Evolutionary conservation across 225 moss, liverwort and hornwort species (phyloP), one percentile per base, ranked within the genome.

Genomic region (Straminergon stramineum): DNA sequence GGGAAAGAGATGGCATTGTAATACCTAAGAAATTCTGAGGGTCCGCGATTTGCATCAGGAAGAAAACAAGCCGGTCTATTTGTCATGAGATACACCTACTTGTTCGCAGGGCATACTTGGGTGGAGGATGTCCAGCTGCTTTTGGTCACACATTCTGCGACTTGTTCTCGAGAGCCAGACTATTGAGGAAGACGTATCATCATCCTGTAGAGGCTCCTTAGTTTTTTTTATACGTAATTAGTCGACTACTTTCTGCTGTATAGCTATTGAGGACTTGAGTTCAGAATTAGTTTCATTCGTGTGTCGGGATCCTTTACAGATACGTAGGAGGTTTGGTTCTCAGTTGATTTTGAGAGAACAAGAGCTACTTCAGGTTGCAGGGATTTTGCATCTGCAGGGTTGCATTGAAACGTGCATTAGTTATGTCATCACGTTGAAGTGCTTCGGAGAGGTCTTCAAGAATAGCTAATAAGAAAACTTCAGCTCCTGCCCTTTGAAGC

Each of bases 231-330:
- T 17, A 39, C 85, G 67, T 87, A 93, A 90, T 90, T 91, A 75
- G 88, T 90, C 88, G 91, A 93, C 80, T 91, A 80, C 57, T 34
- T 83, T 88, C 67, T 86, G 74, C 75, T 83, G 79, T 83, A 27
- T 53, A 86, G 86, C 65, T 62, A 43, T 9, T 81, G 55, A 80
- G 45, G 79, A 66, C 83, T 89, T n/a, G 22, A 89, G 69, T 77
- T 75, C 85, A 84, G 37, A 55, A 48, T 76, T 21, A 75, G 55
- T 62, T 48, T 86, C 66, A 37, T 77, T 69, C 78, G 53, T 64
- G 88, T 70, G 58, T 86, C 79, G 11, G 65, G 53, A 67, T 80
- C 75, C 75, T 69, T 58, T 70, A 20, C 31, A 57, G 82, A 58
- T 82, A 83, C 21, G 63, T 77, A 39, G 82, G 81, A 56, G 67